Evolutionary conservation across 257 asterid genomes (phyloP), one percentile per base, ranked within the genome.

Genomic region (Haberlea rhodopensis): DNA sequence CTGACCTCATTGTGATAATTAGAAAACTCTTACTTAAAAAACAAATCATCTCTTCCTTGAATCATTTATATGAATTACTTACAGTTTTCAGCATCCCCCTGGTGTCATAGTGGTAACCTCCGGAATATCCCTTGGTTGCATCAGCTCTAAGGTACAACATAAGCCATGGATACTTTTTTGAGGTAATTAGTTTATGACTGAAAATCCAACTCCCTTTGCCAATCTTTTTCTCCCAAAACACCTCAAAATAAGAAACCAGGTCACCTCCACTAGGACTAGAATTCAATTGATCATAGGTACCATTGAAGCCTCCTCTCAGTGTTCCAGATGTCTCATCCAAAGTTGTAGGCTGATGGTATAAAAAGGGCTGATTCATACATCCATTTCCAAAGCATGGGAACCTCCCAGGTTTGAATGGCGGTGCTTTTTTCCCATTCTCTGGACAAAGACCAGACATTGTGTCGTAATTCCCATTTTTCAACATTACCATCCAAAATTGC

Each of bases 401-500:
- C 24, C 90, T 77, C 18, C 85, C 82, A 0, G 90, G 86, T 0
- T 18, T 58, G 62, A 84, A 86, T 20, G 86, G 86, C 15, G 81
- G 79, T 3, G 21, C 78, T 64, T 74, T 86, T 43, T 81, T 81
- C 5, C 90, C 95, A 60, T 83, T 78, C 25, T 75, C 75, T 0
- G 95, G 95, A 55, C 90, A 84, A 1, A 84, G 73, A 19, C 81
- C 90, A 5, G 86, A 81, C 51, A 34, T 56, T 6, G 90, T 74
- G 79, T 86, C 90, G 69, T 78, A 79, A 45, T 86, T 86, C 31
- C 95, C 95, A 24, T 80, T 86, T 26, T 83, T 86, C 57, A 86
- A 53, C 94, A 86, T 86, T 6, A 86, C 21, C 94, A 86, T 86
- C 94, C 95, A 86, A 71, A 86, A 86, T 15, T 86, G 90, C 90